Evolutionary conservation across 2,329 filamentous ascomycete species (phyloP).

Genomic region (Zymoseptoria brevis): DNA sequence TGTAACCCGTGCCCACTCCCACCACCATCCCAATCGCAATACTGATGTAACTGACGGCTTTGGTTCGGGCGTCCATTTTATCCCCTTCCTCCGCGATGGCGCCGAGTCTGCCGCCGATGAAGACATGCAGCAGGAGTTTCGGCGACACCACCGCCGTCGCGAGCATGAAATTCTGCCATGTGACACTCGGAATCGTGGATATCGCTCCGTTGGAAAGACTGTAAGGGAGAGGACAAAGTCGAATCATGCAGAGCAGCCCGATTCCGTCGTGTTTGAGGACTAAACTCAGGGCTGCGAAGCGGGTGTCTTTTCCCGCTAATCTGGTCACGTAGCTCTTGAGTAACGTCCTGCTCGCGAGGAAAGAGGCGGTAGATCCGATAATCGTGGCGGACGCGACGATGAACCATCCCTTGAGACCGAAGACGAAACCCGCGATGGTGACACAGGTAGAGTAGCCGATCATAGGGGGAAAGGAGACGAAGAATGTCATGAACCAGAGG

Average conservation of each 20-base stretch:
- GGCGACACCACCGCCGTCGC: constrained; percentile 77
- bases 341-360: constrained; percentile 71
- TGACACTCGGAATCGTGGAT: constrained; percentile 84
- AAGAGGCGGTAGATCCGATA: constrained; percentile 67
- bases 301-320: constrained; percentile 71
- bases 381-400: constrained; percentile 73
- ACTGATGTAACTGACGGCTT: constrained; percentile 73
- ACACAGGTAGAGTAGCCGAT: constrained; percentile 78
- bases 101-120: constrained; percentile 78
- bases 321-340: constrained; percentile 70
- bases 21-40: constrained; percentile 65
- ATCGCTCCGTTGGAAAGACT: constrained; percentile 90
- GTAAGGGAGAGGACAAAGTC: constrained; percentile 87
- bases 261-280: constrained; percentile 86
- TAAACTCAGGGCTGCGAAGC: constrained; percentile 80
- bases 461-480: constrained; percentile 75
- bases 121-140: constrained; percentile 85
- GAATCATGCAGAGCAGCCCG: constrained; percentile 81
- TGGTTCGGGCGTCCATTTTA: constrained; percentile 71
- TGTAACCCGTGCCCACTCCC: constrained; percentile 67
- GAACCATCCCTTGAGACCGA: constrained; percentile 73
- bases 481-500: constrained; percentile 66
- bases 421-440: constrained; percentile 62
- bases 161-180: constrained; percentile 64
- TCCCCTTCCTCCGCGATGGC: constrained; percentile 74